Evolutionary conservation across 176 grass and related monocot genomes (phyloP).

Genomic region (Pontederia crassipes): DNA sequence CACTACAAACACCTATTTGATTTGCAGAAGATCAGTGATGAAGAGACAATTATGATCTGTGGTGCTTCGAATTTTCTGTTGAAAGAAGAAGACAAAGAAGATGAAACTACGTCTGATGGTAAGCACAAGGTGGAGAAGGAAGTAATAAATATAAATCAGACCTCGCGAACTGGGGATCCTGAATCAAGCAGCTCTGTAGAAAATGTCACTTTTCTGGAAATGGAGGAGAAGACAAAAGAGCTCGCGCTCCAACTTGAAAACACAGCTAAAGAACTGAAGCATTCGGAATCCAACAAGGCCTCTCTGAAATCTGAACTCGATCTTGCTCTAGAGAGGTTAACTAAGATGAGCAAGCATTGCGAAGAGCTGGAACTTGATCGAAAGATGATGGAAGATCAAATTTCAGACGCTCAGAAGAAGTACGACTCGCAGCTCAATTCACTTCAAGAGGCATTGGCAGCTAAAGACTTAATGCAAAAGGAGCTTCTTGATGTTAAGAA

Average conservation of each 20-base stretch:
- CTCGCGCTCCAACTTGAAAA: conserved; percentile 27
- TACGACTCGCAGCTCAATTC: conserved; percentile 45
- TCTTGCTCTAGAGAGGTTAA: conserved; percentile 27
- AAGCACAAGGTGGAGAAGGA: too few species aligned
- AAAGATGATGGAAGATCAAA: conserved; percentile 33
- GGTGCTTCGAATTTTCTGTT: too few species aligned
- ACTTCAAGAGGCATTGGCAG: conserved; percentile 55
- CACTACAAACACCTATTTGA: too few species aligned
- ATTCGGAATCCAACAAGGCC: conserved; percentile 30
- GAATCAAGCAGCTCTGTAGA: conserved; percentile 6
- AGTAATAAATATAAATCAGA: conserved; percentile 22
- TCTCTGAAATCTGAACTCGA: conserved; percentile 18
- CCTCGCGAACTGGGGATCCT: background rate
- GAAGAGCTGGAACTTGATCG: conserved; percentile 73
- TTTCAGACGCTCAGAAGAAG: conserved; percentile 64
- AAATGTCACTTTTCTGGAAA: conserved; percentile 12
- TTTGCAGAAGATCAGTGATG: too few species aligned
- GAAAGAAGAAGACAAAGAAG: too few species aligned
- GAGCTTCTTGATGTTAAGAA: conserved; percentile 54
- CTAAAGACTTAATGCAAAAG: conserved; percentile 44
- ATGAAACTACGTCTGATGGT: too few species aligned
- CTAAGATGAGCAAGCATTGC: conserved; percentile 41
- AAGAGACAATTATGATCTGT: too few species aligned
- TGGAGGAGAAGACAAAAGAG: conserved; percentile 27
- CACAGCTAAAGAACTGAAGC: conserved; percentile 16